These are phyloP conservation scores for Ceratocystis alfenasii DNA, from an alignment of 2,329 filamentous ascomycete genomes.

Conservation along the genomic window DNA sequence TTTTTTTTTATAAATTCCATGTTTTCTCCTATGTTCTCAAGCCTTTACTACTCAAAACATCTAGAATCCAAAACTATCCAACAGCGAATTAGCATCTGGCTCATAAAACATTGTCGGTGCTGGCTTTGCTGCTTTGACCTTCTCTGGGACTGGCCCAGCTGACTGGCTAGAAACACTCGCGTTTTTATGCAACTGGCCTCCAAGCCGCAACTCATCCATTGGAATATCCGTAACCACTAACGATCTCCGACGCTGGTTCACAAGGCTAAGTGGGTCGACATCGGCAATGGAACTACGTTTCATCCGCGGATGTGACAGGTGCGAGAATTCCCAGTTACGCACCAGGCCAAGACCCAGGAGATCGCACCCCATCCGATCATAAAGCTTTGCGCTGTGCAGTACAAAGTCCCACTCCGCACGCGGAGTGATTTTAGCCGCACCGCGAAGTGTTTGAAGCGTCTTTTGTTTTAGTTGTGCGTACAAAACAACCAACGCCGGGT, in stretches of 20 bases:
- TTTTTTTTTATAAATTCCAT: too few relatives aligned
- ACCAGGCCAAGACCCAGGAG: conserved; percentile 76
- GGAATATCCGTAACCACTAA: conserved; percentile 68
- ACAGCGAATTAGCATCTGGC: conserved; percentile 74
- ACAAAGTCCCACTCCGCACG: conserved; percentile 81
- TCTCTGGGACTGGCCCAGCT: neutral
- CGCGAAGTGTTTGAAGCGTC: conserved; percentile 69
- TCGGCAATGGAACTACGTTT: conserved; percentile 31
- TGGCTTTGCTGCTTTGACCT: conserved; percentile 38
- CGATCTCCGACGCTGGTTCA: conserved; percentile 56
- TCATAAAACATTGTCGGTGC: conserved; percentile 76
- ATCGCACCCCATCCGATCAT: conserved; percentile 88
- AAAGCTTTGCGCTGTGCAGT: conserved; percentile 70
- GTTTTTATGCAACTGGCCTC: conserved; percentile 30
- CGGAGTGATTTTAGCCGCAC: conserved; percentile 69
- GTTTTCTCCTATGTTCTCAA: neutral
- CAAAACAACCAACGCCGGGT: conserved; percentile 75
- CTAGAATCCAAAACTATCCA: conserved; percentile 89
- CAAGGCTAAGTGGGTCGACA: conserved; percentile 53
- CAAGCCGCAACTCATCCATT: conserved; percentile 30
- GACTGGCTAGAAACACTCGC: conserved; percentile 7
- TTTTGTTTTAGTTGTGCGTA: conserved; percentile 77
- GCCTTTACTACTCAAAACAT: too few relatives aligned
- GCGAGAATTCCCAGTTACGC: conserved; percentile 69
- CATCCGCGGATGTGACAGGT: conserved; percentile 33